Evolutionary conservation across 768 basidiomycete species (phyloP).

Genomic region (Cystobasidium tubakii): DNA sequence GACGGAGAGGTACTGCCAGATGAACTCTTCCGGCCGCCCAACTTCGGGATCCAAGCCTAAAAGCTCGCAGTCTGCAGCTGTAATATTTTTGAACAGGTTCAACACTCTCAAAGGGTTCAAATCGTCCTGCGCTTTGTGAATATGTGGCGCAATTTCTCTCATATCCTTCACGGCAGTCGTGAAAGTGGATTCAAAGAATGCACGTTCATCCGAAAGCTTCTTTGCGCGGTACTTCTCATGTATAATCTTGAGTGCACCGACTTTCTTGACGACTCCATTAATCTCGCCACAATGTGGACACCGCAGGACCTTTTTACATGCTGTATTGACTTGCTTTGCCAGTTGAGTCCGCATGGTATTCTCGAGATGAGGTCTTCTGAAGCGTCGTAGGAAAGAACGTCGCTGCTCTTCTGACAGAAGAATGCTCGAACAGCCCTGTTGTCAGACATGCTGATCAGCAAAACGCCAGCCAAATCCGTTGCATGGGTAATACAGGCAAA

Average conservation of each 20-base stretch:
- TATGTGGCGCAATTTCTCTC: conserved; percentile 74
- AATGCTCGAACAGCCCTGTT: conserved; percentile 76
- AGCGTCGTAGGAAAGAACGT: conserved; percentile 74
- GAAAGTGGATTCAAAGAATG: conserved; percentile 59
- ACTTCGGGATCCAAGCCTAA: conserved; percentile 79
- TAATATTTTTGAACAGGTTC: conserved; percentile 83
- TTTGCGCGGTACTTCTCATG: conserved; percentile 96
- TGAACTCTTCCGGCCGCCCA: conserved; percentile 90
- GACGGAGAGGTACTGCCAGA: conserved; percentile 98
- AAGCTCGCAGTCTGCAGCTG: conserved; percentile 94
- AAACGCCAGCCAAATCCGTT: neutral
- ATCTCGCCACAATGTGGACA: conserved; percentile 89
- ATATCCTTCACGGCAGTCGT: conserved; percentile 72
- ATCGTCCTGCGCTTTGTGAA: conserved; percentile 87
- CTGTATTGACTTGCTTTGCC: conserved; percentile 74
- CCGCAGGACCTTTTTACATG: conserved; percentile 80
- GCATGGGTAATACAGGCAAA: neutral
- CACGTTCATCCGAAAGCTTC: conserved; percentile 86
- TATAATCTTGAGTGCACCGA: conserved; percentile 86
- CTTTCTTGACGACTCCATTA: conserved; percentile 95
- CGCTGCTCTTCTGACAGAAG: conserved; percentile 81
- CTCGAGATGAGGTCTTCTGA: conserved; percentile 82
- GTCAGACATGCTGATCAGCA: neutral
- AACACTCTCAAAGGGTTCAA: conserved; percentile 88
- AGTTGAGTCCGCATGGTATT: conserved; percentile 79